Percentiles rank a stretch among this genome's conserved stretches.
phyloP scores from a whole-genome alignment of 2,329 filamentous ascomycete species.

The Rhynchosporium secalis region DNA sequence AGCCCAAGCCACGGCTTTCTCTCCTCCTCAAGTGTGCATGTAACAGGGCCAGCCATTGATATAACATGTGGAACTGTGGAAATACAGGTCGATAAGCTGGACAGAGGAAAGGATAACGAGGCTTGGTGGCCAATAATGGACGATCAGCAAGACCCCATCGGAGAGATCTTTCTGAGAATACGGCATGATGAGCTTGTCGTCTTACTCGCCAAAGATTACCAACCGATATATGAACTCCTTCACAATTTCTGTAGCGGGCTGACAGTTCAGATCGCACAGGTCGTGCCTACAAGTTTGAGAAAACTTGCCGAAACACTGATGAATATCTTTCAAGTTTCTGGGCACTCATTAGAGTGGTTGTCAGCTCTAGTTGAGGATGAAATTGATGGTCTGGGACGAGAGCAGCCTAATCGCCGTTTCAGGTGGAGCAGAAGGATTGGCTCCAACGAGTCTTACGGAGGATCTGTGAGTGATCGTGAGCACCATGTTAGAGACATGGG shows the following conservation, averaged over 20 bases:
- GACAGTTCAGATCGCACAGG: slow-evolving; percentile 79
- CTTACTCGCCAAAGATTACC: slow-evolving; percentile 81
- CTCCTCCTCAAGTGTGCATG: slow-evolving; percentile 36
- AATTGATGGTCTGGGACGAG: slow-evolving; percentile 88
- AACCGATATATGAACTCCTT: slow-evolving; percentile 76
- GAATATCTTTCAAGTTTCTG: slow-evolving; percentile 94
- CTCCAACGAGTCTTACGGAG: slow-evolving; percentile 68
- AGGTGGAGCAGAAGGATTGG: slow-evolving; percentile 70
- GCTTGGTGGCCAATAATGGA: slow-evolving; percentile 86
- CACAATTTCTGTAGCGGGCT: slow-evolving; percentile 82
- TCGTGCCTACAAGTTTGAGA: slow-evolving; percentile 74
- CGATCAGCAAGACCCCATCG: slow-evolving; percentile 71
- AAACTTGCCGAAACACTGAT: slow-evolving; percentile 82
- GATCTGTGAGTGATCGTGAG: slow-evolving; percentile 65
- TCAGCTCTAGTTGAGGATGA: slow-evolving; percentile 94
- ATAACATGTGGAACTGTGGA: slow-evolving; percentile 72
- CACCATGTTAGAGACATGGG: slow-evolving; percentile 74
- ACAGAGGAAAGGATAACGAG: slow-evolving; percentile 75
- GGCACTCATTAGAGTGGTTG: slow-evolving; percentile 82
- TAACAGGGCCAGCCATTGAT: slow-evolving; percentile 46
- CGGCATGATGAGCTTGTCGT: slow-evolving; percentile 88
- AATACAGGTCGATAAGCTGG: slow-evolving; percentile 70
- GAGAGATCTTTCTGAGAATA: slow-evolving; percentile 81
- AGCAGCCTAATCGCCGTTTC: slow-evolving; percentile 71
- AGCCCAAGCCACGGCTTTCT: slow-evolving; percentile 33